A percentile compares a stretch with the other conserved stretches of the same genome.
phyloP scores from a whole-genome alignment of 2,329 filamentous ascomycete species.

The Trichocomaceae sp. region DNA sequence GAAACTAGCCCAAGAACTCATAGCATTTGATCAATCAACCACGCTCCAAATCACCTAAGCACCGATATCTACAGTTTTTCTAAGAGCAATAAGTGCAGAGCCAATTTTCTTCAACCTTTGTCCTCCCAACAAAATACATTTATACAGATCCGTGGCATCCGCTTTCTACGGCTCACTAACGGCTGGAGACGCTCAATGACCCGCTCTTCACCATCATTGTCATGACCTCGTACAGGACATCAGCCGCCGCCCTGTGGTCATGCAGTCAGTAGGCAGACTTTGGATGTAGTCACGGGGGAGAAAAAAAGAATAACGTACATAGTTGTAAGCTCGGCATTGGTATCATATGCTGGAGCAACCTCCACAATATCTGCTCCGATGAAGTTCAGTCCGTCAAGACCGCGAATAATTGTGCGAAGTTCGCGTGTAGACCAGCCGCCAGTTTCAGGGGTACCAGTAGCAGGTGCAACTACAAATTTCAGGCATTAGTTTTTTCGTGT shows the following conservation, averaged over 20 bases:
- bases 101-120: neutral
- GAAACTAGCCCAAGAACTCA: neutral
- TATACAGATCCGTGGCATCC: neutral
- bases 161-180: neutral
- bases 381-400: conserved; percentile 51
- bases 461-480: conserved; percentile 30
- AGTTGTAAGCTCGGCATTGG: conserved; percentile 52
- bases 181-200: conserved; percentile 45
- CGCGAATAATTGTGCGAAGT: conserved; percentile 52
- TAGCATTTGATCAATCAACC: neutral
- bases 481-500: neutral
- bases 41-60: neutral
- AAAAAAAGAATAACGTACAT: conserved; percentile 25
- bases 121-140: neutral
- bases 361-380: conserved; percentile 58
- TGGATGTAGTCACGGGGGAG: neutral
- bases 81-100: neutral
- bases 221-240: conserved; percentile 71
- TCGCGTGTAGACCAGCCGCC: conserved; percentile 58
- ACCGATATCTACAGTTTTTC: neutral
- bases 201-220: conserved; percentile 77
- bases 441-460: conserved; percentile 55
- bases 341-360: conserved; percentile 57
- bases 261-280: neutral
- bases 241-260: conserved; percentile 36